phyloP scores from a whole-genome alignment of 1,284 basidiomycete genomes.

The Trichosporon sp. region DNA sequence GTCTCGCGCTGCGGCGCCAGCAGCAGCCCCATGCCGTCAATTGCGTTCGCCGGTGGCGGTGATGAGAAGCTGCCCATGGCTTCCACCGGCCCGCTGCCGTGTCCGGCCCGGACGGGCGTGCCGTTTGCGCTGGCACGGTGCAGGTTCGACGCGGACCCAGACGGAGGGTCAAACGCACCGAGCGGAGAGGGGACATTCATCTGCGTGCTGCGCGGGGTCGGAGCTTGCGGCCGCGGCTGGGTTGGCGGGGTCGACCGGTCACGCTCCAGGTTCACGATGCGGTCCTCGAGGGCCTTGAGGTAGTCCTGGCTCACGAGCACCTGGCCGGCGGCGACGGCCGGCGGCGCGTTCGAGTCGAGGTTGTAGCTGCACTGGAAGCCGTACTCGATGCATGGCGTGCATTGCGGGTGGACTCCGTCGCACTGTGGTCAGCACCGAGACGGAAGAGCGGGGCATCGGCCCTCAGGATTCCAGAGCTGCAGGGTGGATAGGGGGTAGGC shows the following conservation, averaged over 20 bases:
- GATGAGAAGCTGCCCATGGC: background rate
- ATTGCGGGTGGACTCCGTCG: constrained; percentile 19
- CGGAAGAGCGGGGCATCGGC: background rate
- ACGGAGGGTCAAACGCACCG: background rate
- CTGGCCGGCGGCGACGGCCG: background rate
- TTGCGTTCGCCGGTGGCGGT: background rate
- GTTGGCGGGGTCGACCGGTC: background rate
- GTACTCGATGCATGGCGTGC: constrained; percentile 17
- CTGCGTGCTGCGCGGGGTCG: background rate
- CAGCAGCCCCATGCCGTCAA: constrained; percentile 21
- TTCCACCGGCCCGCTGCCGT: background rate
- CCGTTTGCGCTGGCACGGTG: background rate
- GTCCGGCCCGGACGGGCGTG: background rate
- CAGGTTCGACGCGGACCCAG: background rate
- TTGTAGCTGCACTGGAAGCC: constrained; percentile 18
- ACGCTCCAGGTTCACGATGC: constrained; percentile 6
- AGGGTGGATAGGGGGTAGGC: background rate
- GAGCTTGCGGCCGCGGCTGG: background rate
- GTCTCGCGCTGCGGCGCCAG: constrained; percentile 4
- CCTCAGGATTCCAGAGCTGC: background rate
- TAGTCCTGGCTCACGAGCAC: constrained; percentile 16
- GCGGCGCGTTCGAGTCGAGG: constrained; percentile 17
- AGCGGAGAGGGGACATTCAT: background rate
- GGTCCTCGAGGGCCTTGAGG: constrained; percentile 9
- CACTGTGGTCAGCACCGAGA: constrained; percentile 12